Evolutionary conservation across 129 eudicot species (phyloP).

Genomic region (Chrysanthemum lavandulifolium): DNA sequence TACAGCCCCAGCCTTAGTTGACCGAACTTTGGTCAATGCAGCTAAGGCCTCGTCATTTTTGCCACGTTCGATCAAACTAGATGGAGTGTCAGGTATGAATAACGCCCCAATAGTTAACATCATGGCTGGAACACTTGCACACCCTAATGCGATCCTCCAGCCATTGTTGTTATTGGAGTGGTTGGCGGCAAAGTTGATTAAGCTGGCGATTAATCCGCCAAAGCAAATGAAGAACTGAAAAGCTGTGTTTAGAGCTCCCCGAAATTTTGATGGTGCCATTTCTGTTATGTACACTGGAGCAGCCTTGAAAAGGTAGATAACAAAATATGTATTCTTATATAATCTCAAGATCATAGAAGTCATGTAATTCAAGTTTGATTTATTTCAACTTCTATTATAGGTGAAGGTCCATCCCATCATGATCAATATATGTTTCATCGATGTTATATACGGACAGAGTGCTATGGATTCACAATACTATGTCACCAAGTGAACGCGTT

Average conservation of each 20-base stretch:
- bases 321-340: constrained; percentile 1
- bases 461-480: background rate
- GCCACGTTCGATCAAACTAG: constrained; percentile 46
- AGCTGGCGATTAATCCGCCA: constrained; percentile 32
- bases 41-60: constrained; percentile 34
- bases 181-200: constrained; percentile 32
- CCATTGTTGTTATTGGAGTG: constrained; percentile 17
- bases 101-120: constrained; percentile 35
- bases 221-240: constrained; percentile 42
- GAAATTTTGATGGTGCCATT: constrained; percentile 57
- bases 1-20: constrained; percentile 26
- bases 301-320: constrained; percentile 35
- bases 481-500: background rate
- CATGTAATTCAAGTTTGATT: background rate
- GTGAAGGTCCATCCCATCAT: background rate
- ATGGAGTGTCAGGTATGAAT: constrained; percentile 50
- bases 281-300: constrained; percentile 52
- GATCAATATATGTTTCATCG: background rate
- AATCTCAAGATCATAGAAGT: background rate
- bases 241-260: constrained; percentile 45
- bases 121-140: constrained; percentile 37
- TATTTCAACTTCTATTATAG: background rate
- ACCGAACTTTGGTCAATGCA: constrained; percentile 35
- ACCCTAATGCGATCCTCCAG: constrained; percentile 45
- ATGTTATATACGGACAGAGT: background rate